Base-by-base conservation (phyloP, 257 asterid genomes). In the Solanum chilense region DNA sequence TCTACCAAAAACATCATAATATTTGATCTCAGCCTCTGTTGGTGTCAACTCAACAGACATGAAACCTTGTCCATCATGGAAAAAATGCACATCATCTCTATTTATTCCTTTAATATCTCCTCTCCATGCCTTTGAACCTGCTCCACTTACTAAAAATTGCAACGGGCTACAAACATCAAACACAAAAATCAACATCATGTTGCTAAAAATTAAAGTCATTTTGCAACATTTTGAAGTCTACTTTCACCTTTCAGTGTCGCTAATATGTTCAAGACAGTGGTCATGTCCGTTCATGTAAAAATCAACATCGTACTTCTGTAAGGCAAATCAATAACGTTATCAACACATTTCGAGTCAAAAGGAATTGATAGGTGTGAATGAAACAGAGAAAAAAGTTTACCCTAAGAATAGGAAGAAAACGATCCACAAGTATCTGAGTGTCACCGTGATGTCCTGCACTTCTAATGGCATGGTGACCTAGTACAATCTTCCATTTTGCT, bases 401-500 rank as follows among this genome's bases (percentile, higher is more conserved):
- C 96, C 88, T 92, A 42, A 96, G 97, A 88, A 96, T 90, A 7
- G 99, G 99, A 87, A 96, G 99, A 86, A 96, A 93, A 23, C 75
- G 86, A 0, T 92, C 64, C 5, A 94, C 93, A 71, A 96, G 98
- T 78, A 92, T 96, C 0, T 31, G 84, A 42, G 98, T 94, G 89
- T 96, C 96, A 9, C 99, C 99, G 84, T 96, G 99, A 86, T 94
- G 98, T n/a, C 98, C 98, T 35, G 90, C 94, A 73, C 99, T 96
- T 87, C 96, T 86, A 25, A 96, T 94, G 16, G 99, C 94, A 64
- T 96, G 98, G 88, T 96, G 99, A 11, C 99, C 99, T 35, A 96
- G 91, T 15, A 95, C 99, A 52, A 96, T 88, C 90, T 91, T 96
- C 99, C 99, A 96, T 80, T 84, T 92, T 39, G 99, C 98, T 18